Conservation (phyloP, 2,329 filamentous ascomycete species). For the Colletotrichum lupini region DNA sequence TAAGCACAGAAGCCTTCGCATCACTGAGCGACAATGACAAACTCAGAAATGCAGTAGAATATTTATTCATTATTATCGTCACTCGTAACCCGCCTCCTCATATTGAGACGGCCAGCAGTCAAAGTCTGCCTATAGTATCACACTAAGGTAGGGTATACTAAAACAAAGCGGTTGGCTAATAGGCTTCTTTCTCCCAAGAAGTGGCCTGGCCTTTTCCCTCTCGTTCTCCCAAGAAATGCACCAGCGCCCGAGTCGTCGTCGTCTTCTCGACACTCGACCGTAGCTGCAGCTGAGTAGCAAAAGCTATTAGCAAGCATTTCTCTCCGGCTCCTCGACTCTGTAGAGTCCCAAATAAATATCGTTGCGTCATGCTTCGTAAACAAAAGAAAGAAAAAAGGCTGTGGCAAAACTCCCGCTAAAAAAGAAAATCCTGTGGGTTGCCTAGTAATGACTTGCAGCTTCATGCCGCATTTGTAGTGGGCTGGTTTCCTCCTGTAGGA, state of each 20-base stretch:
- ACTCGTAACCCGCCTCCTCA: constrained; percentile 10
- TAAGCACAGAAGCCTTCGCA: neutral
- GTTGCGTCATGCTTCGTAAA: constrained; percentile 26
- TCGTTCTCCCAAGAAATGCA: neutral
- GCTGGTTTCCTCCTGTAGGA: constrained; percentile 44
- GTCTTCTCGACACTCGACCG: neutral
- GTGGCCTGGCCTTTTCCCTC: neutral
- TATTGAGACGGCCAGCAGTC: neutral
- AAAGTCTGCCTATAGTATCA: constrained; percentile 10
- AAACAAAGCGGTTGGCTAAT: neutral
- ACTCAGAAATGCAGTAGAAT: neutral
- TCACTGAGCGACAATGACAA: neutral
- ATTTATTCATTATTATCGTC: constrained; percentile 13
- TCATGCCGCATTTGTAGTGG: constrained; percentile 15
- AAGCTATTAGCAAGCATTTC: neutral
- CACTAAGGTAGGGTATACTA: neutral
- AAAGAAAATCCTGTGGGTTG: neutral
- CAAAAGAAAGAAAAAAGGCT: neutral
- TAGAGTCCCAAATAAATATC: constrained; percentile 4
- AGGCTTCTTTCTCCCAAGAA: neutral
- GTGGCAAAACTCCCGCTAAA: constrained; percentile 27
- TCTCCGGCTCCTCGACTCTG: constrained; percentile 3
- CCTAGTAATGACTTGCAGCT: neutral
- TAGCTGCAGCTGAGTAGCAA: neutral
- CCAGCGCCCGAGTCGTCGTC: neutral